These are phyloP conservation scores for Stenogyne calaminthoides DNA, from an alignment of 305 asterid species.

Conservation along the genomic window DNA sequence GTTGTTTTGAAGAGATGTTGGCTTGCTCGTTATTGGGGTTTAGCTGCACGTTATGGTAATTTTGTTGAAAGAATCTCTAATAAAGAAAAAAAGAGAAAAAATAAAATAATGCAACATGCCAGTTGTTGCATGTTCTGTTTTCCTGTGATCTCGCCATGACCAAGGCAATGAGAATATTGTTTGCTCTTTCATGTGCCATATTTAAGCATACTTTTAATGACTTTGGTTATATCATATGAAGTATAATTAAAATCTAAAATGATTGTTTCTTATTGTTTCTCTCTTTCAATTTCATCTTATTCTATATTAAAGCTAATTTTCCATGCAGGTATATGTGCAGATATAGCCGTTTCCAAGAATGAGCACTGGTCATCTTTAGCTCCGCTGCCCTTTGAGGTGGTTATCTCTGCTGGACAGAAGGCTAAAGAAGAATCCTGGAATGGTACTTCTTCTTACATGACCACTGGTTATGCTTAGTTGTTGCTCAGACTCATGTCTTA, in stretches of 20 bases:
- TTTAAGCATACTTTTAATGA: constrained; percentile 13
- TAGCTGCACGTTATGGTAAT: constrained; percentile 92
- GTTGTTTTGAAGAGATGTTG: constrained; percentile 98
- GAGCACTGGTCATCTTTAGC: constrained; percentile 99
- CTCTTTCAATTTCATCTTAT: background rate
- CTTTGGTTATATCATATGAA: constrained; percentile 7
- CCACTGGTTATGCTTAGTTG: constrained; percentile 22
- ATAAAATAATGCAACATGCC: constrained; percentile 8
- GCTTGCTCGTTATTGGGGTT: constrained; percentile 99
- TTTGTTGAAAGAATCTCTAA: constrained; percentile 18
- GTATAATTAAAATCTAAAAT: constrained; percentile 1
- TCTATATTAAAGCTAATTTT: constrained; percentile 15
- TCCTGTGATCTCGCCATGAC: constrained; percentile 13
- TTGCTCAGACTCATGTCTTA: constrained; percentile 21
- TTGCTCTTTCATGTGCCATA: constrained; percentile 15
- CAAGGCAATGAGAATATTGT: constrained; percentile 9
- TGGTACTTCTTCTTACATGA: constrained; percentile 55
- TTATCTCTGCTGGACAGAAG: constrained; percentile 96
- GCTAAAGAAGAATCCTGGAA: constrained; percentile 88
- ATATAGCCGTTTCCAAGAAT: constrained; percentile 76
- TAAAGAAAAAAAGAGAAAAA: background rate
- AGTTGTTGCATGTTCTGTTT: constrained; percentile 23
- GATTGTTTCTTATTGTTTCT: background rate
- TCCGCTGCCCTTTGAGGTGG: constrained; percentile 97
- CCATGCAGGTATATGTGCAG: constrained; percentile 84